A percentile compares a stretch with the other conserved stretches of the same genome.
Conservation (phyloP, 78 protist species). For the Dictyostelium discoideum region dicty_2.7 NC_007091.3:654001-654500, state of each 20-base stretch:
- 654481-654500: constrained; percentile 32
- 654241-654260: not conserved
- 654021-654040: constrained; percentile 53
- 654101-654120: constrained; percentile 46
- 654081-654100: constrained; percentile 31
- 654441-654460: constrained; percentile 27
- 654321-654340: constrained; percentile 63
- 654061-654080: constrained; percentile 52
- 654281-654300: constrained; percentile 61
- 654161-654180: constrained; percentile 60
- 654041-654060: constrained; percentile 70
- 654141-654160: constrained; percentile 53
- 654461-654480: constrained; percentile 46
- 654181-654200: constrained; percentile 57
- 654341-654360: constrained; percentile 78
- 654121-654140: constrained; percentile 50
- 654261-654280: constrained; percentile 53
- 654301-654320: constrained; percentile 67
- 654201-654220: constrained; percentile 75
- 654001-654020: constrained; percentile 71
- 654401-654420: constrained; percentile 72
- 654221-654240: not conserved
- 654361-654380: constrained; percentile 72
- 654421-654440: constrained; percentile 9
- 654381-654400: constrained; percentile 47